These are phyloP conservation scores for Pseudomassariella vexata DNA, from an alignment of 2,329 filamentous ascomycete species.

Conservation along the genomic window DNA sequence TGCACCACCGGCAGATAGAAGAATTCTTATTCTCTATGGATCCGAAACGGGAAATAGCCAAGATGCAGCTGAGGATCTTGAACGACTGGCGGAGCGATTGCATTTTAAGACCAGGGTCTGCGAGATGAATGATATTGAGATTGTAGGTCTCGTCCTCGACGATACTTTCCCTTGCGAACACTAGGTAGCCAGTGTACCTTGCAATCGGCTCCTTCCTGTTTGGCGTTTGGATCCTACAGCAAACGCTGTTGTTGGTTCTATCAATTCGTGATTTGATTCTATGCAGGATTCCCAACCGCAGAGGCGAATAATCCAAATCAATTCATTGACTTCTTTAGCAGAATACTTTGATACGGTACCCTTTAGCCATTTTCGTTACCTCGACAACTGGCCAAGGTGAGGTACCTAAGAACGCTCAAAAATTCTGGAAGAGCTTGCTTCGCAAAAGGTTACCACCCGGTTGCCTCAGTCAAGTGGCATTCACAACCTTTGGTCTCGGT, in stretches of 20 bases:
- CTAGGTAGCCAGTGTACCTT: no score
- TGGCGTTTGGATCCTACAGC: no score
- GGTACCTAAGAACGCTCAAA: constrained; percentile 73
- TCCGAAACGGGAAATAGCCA: constrained; percentile 94
- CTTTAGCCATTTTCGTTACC: constrained; percentile 70
- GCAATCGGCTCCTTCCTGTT: no score
- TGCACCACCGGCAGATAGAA: constrained; percentile 26
- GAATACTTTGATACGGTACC: constrained; percentile 44
- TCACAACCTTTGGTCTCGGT: constrained; percentile 84
- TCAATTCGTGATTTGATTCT: no score
- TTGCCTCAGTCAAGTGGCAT: constrained; percentile 63
- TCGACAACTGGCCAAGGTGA: constrained; percentile 96
- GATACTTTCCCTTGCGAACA: no score
- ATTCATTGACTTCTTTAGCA: constrained; percentile 16
- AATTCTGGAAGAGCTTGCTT: constrained; percentile 81
- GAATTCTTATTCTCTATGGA: constrained; percentile 74
- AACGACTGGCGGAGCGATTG: constrained; percentile 66
- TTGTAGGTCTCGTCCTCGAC: constrained; percentile 68
- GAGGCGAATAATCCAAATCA: neutral
- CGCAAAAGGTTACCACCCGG: constrained; percentile 69
- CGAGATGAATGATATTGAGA: constrained; percentile 69
- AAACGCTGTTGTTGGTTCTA: no score
- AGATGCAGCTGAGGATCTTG: constrained; percentile 83
- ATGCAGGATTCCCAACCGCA: neutral
- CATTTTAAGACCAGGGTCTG: constrained; percentile 71